Evolutionary conservation across 176 grass and related monocot genomes (phyloP).

Genomic region (Puccinellia tenuiflora): DNA sequence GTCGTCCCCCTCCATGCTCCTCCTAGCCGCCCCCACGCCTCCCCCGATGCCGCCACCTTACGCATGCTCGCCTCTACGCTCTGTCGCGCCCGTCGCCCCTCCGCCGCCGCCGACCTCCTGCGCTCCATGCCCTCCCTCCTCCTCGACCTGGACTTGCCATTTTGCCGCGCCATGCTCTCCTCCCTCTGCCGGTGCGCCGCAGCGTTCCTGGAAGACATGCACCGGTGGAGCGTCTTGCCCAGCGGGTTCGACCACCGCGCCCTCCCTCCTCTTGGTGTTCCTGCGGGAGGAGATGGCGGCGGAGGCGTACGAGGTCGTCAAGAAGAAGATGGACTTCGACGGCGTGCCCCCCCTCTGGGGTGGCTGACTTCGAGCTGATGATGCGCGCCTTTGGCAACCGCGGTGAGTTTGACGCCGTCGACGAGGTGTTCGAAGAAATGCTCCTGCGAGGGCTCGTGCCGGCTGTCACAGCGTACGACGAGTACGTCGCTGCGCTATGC

Average conservation of each 20-base stretch:
- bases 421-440: slow-evolving; percentile 75
- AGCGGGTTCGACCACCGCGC: too few species aligned
- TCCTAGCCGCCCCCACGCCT: slow-evolving; percentile 16
- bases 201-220: slow-evolving; percentile 50
- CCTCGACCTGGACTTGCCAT: slow-evolving; percentile 5
- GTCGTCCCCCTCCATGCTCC: background rate
- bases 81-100: background rate
- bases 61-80: slow-evolving; percentile 33
- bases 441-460: slow-evolving; percentile 51
- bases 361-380: slow-evolving; percentile 23
- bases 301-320: slow-evolving; percentile 49
- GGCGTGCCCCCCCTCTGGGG: slow-evolving; percentile 19
- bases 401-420: too few species aligned
- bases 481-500: slow-evolving; percentile 36
- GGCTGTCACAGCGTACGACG: slow-evolving; percentile 24
- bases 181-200: slow-evolving; percentile 6
- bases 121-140: slow-evolving; percentile 33
- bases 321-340: slow-evolving; percentile 36
- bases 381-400: slow-evolving; percentile 10
- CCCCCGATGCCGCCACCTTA: slow-evolving; percentile 4
- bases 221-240: slow-evolving; percentile 25
- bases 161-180: slow-evolving; percentile 14
- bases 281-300: slow-evolving; percentile 30
- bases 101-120: slow-evolving; percentile 11
- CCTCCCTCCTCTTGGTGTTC: slow-evolving; percentile 24